Conservation (phyloP, 1,139 yeast genomes). For the Diutina ranongensis region DNA sequence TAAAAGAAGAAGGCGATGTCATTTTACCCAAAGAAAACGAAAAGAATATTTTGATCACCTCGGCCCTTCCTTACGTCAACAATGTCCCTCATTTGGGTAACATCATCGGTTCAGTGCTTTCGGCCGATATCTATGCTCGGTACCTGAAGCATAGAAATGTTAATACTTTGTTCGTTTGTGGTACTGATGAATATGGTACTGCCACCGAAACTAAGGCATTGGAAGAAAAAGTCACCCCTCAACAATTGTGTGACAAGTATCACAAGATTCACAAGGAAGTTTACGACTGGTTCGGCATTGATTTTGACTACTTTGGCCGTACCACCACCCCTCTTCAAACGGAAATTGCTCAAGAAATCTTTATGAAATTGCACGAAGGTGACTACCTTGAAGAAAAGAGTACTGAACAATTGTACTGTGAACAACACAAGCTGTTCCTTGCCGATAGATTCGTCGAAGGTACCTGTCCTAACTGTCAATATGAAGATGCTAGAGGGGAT, state of each 20-base stretch:
- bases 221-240: conserved; percentile 84
- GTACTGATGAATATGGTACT: conserved; percentile 98
- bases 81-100: conserved; percentile 98
- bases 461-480: conserved; percentile 87
- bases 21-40: conserved; percentile 53
- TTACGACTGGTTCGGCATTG: conserved; percentile 94
- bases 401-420: conserved; percentile 85
- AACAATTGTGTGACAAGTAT: conserved; percentile 82
- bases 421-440: conserved; percentile 75
- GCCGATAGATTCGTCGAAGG: conserved; percentile 98
- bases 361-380: conserved; percentile 59
- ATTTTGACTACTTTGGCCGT: conserved; percentile 91
- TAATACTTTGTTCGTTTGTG: conserved; percentile 80
- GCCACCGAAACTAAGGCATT: conserved; percentile 98
- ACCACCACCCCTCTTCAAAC: conserved; percentile 90
- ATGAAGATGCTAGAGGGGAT: conserved; percentile 97
- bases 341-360: conserved; percentile 90
- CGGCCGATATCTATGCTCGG: conserved; percentile 91
- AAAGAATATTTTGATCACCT: conserved; percentile 78
- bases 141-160: conserved; percentile 82
- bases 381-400: conserved; percentile 77
- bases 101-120: conserved; percentile 86
- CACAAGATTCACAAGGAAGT: conserved; percentile 78
- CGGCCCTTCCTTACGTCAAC: conserved; percentile 95
- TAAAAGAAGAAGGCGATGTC: conserved; percentile 23